phyloP scores from a whole-genome alignment of 2,329 filamentous ascomycete genomes.

The Sporothrix brasiliensis region DNA sequence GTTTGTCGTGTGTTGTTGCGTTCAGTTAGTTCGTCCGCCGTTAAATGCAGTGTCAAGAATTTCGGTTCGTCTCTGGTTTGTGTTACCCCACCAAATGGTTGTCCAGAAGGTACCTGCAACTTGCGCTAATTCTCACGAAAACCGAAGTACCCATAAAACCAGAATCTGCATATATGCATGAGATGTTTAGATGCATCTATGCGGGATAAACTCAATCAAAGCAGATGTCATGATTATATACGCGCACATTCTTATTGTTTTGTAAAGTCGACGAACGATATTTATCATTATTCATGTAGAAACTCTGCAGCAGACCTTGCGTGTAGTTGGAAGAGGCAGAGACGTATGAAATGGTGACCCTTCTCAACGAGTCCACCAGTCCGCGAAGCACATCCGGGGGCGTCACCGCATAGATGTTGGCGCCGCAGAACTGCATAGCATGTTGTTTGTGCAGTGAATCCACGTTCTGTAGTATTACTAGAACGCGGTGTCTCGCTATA shows the following conservation, averaged over 20 bases:
- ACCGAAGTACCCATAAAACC: not conserved
- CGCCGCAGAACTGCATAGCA: too few species aligned
- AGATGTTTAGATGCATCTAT: not conserved
- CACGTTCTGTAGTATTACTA: too few species aligned
- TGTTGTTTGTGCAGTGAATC: too few species aligned
- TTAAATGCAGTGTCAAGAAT: not conserved
- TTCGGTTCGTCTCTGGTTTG: slow-evolving; percentile 13
- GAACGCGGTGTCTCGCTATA: too few species aligned
- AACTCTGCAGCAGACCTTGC: not conserved
- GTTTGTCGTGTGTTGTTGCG: slow-evolving; percentile 19
- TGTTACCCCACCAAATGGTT: slow-evolving; percentile 12
- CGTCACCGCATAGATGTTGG: not conserved
- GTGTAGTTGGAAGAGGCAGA: not conserved
- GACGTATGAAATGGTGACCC: not conserved
- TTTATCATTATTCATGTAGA: not conserved
- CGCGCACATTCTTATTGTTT: not conserved
- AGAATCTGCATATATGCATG: not conserved
- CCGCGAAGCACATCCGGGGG: not conserved
- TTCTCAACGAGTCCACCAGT: not conserved
- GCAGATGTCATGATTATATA: not conserved
- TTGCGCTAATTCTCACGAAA: not conserved
- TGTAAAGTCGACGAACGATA: not conserved
- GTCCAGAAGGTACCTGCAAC: not conserved
- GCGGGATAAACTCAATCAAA: too few species aligned
- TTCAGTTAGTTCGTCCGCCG: not conserved